Evolutionary conservation across 164 flowering plant genomes (phyloP), one percentile per base, ranked within the genome.

Genomic region (Annona cherimola): DNA sequence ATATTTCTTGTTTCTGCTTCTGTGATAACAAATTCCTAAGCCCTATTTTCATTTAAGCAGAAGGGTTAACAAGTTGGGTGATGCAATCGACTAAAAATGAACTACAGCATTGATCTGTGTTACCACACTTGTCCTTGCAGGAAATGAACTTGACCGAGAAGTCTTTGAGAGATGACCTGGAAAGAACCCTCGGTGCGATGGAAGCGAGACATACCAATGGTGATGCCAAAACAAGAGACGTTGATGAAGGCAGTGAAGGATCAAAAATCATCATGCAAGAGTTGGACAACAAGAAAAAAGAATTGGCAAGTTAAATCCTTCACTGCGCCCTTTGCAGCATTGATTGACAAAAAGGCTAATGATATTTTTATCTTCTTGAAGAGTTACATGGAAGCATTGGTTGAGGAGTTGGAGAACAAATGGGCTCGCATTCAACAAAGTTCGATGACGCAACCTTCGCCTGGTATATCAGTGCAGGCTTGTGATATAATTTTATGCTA

Each of bases 371-470:
- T 40, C 67, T 80, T 19, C 70, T 78, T 26, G 61, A 72, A 94
- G 99, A 82, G 71, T 77, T 79, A 82, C n/a, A 77, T 85, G 79
- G 95, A 94, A 79, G 92, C 79, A 71, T 71, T 8, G 59, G 87
- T 92, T 73, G 83, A 82, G 78, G 80, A 77, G 18, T 82, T 92
- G 75, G 95, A 92, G 84, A 80, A 81, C 67, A 83, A 74, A 75
- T 92, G 99, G 99, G 82, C 83, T 41, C 69, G 77, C 61, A 67
- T 92, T 77, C 95, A 91, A 81, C 88, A 86, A 57, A 79, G 84
- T 73, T 90, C 90, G n/a, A 71, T 85, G 74, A 88, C 83, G 78
- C 88, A 84, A 80, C 97, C 97, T 73, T 83, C 97, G 12, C 95
- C 99, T 75, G 97, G 99, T 94, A 81, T 50, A 19, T 63, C 61